Conservation (phyloP, 1,284 basidiomycete species). For the Earliella scabrosa region DNA sequence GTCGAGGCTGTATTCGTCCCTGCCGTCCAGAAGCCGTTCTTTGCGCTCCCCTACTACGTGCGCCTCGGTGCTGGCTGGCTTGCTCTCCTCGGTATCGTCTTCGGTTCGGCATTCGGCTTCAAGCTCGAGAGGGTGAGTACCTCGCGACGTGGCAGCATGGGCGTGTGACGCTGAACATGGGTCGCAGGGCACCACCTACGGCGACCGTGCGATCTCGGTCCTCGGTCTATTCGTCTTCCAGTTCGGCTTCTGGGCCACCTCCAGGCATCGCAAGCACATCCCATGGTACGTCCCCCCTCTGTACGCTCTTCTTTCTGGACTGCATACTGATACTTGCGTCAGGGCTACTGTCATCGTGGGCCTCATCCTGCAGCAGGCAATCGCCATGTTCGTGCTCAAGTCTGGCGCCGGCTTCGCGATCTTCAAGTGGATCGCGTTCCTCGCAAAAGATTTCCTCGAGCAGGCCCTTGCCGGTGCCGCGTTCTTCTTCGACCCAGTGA, state of each 20-base stretch:
- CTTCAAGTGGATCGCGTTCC: constrained; percentile 80
- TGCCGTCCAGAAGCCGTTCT: constrained; percentile 69
- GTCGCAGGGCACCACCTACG: constrained; percentile 65
- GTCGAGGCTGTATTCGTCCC: constrained; percentile 70
- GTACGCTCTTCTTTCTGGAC: not conserved
- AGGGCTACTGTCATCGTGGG: constrained; percentile 87
- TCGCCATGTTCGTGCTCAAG: constrained; percentile 88
- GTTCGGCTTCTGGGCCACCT: constrained; percentile 67
- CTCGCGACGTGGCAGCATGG: not conserved
- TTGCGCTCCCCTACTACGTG: constrained; percentile 58
- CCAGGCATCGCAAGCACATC: constrained; percentile 61
- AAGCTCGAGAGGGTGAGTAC: constrained; percentile 55
- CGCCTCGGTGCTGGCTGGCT: constrained; percentile 75
- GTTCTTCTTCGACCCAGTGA: constrained; percentile 80
- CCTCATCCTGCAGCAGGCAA: constrained; percentile 80
- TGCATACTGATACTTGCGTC: constrained; percentile 8
- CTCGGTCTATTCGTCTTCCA: constrained; percentile 82
- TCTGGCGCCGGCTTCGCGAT: constrained; percentile 78
- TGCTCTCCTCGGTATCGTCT: constrained; percentile 72
- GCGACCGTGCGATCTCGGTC: constrained; percentile 82
- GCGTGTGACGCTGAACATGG: constrained; percentile 26
- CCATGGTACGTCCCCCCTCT: constrained; percentile 56
- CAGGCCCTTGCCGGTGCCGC: constrained; percentile 66
- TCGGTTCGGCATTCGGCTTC: constrained; percentile 86
- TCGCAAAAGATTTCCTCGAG: constrained; percentile 73